Evolutionary conservation across 1,284 basidiomycete genomes (phyloP), one percentile per base, ranked within the genome.

Genomic region (Chiua sp.): DNA sequence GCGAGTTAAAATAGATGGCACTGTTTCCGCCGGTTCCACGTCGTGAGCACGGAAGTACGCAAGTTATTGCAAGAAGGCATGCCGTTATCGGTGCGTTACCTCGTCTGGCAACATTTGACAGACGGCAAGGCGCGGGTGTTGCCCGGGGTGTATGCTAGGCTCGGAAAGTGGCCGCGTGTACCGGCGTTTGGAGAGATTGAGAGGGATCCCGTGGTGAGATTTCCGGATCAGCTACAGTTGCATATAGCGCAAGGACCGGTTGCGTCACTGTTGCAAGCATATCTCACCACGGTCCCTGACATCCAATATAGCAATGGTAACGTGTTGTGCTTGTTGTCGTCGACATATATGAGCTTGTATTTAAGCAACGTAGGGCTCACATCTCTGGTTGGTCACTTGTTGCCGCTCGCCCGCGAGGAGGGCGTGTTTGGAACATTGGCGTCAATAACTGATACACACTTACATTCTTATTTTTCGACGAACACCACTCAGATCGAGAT

Each of bases 351-450:
- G 4, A 16, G 48, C 59, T 69, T 1, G 62, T 7, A 48, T 7
- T 39, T 26, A 30, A 23, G 8, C n/a, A 44, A 7, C 51, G 22
- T 68, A 89, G 93, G 91, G 12, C 80, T 98, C 60, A 87, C 89
- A 4, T 77, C 87, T 20, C 85, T 98, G 53, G 88, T 88, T 13
- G 94, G 92, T 0, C 87, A 93, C 57, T 77, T 97, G 30, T 77
- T 98, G 0, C 79, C 93, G 32, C 89, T 94, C 60, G 88, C 92
- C 2, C 93, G 91, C 0, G 92, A 95, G 62, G 94, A 98, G 74
- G 93, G 97, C 63, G 92, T 93, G 0, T 98, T 98, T 72, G 98
- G 93, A 94, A 94, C 93, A 5, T 91, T 98, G 68, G 83, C 93
- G 12, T 91, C 90, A 2, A 77, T 93, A 63, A 93, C 93, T 91